Evolutionary conservation across 306 rosid species (phyloP), one percentile per base, ranked within the genome.

Genomic region (Crotalaria pallida): DNA sequence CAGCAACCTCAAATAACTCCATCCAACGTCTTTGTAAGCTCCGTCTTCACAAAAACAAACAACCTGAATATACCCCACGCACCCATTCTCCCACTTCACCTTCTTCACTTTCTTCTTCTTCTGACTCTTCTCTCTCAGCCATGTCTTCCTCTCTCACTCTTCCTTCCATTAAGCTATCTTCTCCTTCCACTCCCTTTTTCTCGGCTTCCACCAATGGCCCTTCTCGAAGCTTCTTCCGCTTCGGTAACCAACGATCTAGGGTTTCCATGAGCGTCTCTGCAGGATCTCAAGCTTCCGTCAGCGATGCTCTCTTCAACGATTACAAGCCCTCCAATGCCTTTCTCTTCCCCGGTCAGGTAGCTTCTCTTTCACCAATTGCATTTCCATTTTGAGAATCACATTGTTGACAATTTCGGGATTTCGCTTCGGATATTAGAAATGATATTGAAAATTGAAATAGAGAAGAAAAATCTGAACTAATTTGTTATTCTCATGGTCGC

Each of bases 321-420:
- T 95, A 86, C 79, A 89, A 79, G 66, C 86, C 94, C 75, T 78
- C 73, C 80, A 78, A 22, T 41, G 92, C 97, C 7, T 95, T 95
- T 75, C 84, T 95, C 66, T 95, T 95, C 80, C 99, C 99, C 24
- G 97, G 99, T 6, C 99, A 91, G 89, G 99, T 91, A 51, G n/a
- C n/a, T n/a, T n/a, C 36, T 16, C 43, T 73, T 66, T 41, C 2
- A 11, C 1, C 23, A 40, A 17, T 18, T 4, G 17, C 23, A 5
- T 26, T 9, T 44, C 49, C 4, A 33, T 52, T 27, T 44, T 50
- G 12, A 49, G 22, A 60, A 59, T 57, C 5, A 31, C 36, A 5
- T 45, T 44, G 58, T n/a, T n/a, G n/a, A n/a, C n/a, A n/a, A n/a
- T n/a, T n/a, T n/a, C n/a, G n/a, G n/a, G n/a, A n/a, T n/a, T n/a